Evolutionary conservation across 2,329 filamentous ascomycete species (phyloP).

Genomic region (Alternaria alternata): DNA sequence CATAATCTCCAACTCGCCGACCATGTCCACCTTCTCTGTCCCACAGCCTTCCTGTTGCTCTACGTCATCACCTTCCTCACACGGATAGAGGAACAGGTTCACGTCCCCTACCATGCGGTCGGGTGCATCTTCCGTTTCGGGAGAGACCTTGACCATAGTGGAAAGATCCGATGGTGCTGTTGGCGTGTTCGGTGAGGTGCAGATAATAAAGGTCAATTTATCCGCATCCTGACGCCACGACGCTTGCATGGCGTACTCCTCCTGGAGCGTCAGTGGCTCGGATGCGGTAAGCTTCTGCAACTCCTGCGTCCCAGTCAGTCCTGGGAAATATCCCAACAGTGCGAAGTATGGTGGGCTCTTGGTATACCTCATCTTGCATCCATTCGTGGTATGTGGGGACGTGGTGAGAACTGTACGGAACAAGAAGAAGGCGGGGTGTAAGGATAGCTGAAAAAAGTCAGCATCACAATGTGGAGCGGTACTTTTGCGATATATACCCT

Average conservation of each 20-base stretch:
- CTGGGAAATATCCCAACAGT: not conserved
- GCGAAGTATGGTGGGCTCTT: constrained; percentile 13
- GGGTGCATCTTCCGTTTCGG: constrained; percentile 60
- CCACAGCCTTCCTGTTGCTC: constrained; percentile 8
- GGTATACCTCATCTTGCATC: constrained; percentile 80
- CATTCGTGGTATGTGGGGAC: constrained; percentile 85
- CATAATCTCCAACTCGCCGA: constrained; percentile 89
- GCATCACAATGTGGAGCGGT: not conserved
- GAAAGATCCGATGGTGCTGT: not conserved
- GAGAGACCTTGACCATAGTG: constrained; percentile 4
- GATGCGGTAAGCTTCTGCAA: constrained; percentile 88
- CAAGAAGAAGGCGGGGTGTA: constrained; percentile 73
- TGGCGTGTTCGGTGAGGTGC: constrained; percentile 45
- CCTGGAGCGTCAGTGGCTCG: constrained; percentile 77
- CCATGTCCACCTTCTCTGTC: constrained; percentile 30
- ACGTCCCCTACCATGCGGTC: constrained; percentile 59
- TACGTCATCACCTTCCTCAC: constrained; percentile 27
- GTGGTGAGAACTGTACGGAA: constrained; percentile 84
- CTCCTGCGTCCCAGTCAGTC: constrained; percentile 43
- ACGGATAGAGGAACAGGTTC: constrained; percentile 73
- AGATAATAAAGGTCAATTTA: constrained; percentile 93
- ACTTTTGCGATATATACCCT: constrained; percentile 33
- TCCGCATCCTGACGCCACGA: constrained; percentile 83
- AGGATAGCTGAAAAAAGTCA: constrained; percentile 65
- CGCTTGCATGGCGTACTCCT: constrained; percentile 91